A percentile compares a stretch with the other conserved stretches of the same genome.
phyloP scores from a whole-genome alignment of 106 monocot genomes.

The Dioscorea dumetorum region DNA sequence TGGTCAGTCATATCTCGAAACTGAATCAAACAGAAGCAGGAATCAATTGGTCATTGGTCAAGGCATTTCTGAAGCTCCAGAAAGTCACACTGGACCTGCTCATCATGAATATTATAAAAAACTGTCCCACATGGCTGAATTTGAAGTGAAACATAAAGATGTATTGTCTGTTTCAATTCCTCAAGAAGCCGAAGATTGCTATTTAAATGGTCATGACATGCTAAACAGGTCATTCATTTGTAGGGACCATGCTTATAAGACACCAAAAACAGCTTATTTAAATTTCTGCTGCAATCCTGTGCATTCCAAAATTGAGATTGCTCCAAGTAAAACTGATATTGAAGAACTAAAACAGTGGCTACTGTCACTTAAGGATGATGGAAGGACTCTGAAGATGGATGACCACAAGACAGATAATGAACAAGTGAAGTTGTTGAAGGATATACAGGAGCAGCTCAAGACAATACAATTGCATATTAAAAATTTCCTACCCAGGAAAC shows the following conservation, averaged over 20 bases:
- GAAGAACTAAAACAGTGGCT: slow-evolving; percentile 21
- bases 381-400: slow-evolving; percentile 17
- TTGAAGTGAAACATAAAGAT: not conserved
- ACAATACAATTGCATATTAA: slow-evolving; percentile 13
- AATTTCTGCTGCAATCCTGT: not conserved
- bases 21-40: not conserved
- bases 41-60: not conserved
- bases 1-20: too few relatives aligned
- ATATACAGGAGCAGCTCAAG: slow-evolving; percentile 27
- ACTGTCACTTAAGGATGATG: slow-evolving; percentile 32
- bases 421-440: slow-evolving; percentile 17
- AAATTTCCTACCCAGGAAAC: slow-evolving; percentile 4
- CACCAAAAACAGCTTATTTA: not conserved
- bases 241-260: not conserved
- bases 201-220: not conserved
- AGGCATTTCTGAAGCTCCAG: slow-evolving; percentile 21
- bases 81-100: not conserved
- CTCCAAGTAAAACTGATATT: slow-evolving; percentile 6
- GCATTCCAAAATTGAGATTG: not conserved
- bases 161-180: not conserved
- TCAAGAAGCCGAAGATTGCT: not conserved
- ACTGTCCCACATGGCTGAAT: slow-evolving; percentile 1
- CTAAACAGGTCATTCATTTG: not conserved
- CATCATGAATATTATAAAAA: not conserved
- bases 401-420: slow-evolving; percentile 13